These are phyloP conservation scores for Verticillium tricorpus DNA, from an alignment of 2,329 filamentous ascomycete species.

Conservation along the genomic window DNA sequence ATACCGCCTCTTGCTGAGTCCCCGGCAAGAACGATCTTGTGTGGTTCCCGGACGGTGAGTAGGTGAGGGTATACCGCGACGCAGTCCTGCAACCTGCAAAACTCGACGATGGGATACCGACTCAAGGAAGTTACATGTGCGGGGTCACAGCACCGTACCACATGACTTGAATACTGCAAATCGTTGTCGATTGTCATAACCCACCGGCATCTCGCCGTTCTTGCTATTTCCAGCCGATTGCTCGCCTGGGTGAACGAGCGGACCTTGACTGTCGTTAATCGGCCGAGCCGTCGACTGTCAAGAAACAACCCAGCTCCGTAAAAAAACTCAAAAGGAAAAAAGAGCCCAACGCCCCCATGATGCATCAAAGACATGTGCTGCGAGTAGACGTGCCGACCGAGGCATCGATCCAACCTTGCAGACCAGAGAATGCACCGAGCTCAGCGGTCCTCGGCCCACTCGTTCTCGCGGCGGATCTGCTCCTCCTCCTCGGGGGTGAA, in stretches of 20 bases:
- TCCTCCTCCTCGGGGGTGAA: constrained; percentile 99
- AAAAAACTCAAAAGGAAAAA: not conserved
- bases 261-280: not conserved
- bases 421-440: not conserved
- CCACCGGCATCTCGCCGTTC: not conserved
- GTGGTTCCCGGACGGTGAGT: no score
- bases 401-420: not conserved
- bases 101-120: no score
- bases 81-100: no score
- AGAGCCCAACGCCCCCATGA: constrained; percentile 1
- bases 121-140: no score
- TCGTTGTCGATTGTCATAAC: not conserved
- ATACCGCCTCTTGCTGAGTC: no score
- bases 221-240: not conserved
- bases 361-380: not conserved
- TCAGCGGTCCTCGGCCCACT: constrained; percentile 82
- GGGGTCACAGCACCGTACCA: not conserved
- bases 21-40: no score
- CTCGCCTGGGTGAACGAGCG: not conserved
- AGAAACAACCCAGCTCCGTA: not conserved
- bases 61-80: no score
- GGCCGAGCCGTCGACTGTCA: not conserved
- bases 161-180: not conserved
- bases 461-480: constrained; percentile 88
- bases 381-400: not conserved